These are phyloP conservation scores for Xylaria digitata DNA, from an alignment of 2,329 filamentous ascomycete species.

Conservation along the genomic window DNA sequence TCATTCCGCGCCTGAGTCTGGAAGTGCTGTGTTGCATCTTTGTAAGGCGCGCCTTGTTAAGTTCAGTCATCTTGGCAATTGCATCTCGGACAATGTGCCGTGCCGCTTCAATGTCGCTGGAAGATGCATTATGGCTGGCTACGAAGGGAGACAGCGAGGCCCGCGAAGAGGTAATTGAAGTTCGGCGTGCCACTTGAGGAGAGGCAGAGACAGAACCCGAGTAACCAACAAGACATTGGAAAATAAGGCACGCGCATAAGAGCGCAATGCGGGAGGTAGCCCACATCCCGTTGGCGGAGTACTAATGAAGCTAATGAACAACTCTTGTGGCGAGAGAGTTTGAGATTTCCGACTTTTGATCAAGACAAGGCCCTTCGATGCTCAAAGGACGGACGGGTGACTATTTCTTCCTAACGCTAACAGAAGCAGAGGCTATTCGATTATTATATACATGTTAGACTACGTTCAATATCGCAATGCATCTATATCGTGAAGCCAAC, in stretches of 20 bases:
- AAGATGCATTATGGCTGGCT: slow-evolving; percentile 18
- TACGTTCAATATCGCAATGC: background rate
- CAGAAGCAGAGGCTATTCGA: background rate
- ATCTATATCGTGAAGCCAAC: background rate
- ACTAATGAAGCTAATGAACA: background rate
- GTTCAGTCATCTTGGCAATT: slow-evolving; percentile 19
- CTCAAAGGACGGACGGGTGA: background rate
- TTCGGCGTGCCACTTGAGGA: background rate
- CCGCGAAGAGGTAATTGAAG: background rate
- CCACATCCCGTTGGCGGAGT: slow-evolving; percentile 11
- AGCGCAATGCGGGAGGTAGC: slow-evolving; percentile 1
- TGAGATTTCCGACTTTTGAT: slow-evolving; percentile 10
- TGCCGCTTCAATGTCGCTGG: slow-evolving; percentile 19
- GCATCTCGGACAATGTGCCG: slow-evolving; percentile 22
- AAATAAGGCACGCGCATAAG: slow-evolving; percentile 9
- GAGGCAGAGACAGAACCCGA: slow-evolving; percentile 1
- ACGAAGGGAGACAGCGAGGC: slow-evolving; percentile 12
- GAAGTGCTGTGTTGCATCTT: slow-evolving; percentile 7
- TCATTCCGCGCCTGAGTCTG: slow-evolving; percentile 8
- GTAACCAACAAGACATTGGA: slow-evolving; percentile 1
- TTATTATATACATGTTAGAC: slow-evolving; percentile 11
- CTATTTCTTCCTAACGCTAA: background rate
- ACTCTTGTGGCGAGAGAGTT: background rate
- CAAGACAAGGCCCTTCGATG: background rate
- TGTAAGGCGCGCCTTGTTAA: slow-evolving; percentile 29